Conservation (phyloP, 768 basidiomycete genomes). For the Auricularia sp. region DNA sequence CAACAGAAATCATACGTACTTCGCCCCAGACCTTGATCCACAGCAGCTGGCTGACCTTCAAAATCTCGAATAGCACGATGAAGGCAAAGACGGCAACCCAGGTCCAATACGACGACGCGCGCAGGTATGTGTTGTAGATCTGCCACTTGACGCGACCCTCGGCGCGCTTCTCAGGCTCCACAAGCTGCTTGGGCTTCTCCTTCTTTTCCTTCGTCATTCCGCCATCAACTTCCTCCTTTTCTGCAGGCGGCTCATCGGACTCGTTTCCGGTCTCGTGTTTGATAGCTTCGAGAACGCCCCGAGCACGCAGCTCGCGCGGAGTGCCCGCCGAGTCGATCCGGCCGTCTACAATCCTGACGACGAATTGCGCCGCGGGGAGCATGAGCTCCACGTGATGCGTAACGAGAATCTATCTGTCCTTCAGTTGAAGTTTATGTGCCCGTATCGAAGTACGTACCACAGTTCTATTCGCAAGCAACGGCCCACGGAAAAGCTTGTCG, state of each 20-base stretch:
- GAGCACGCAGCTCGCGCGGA: conserved; percentile 48
- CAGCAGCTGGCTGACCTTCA: background rate
- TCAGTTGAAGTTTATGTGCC: background rate
- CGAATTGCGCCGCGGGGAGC: conserved; percentile 59
- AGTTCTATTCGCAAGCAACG: conserved; percentile 55
- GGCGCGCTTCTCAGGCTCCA: conserved; percentile 20
- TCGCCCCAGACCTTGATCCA: conserved; percentile 28
- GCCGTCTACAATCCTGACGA: conserved; percentile 73
- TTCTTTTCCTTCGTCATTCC: conserved; percentile 9
- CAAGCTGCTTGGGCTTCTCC: background rate
- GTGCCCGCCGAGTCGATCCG: conserved; percentile 68
- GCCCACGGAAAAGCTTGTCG: conserved; percentile 55
- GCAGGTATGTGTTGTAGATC: conserved; percentile 27
- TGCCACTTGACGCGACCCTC: conserved; percentile 24
- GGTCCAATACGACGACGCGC: conserved; percentile 15
- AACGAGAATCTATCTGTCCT: conserved; percentile 29
- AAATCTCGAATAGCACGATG: background rate
- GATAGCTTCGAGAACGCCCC: conserved; percentile 54
- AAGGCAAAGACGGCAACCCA: conserved; percentile 8
- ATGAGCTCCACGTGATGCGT: conserved; percentile 82
- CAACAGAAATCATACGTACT: conserved; percentile 7
- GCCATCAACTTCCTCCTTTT: conserved; percentile 11
- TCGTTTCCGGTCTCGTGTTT: conserved; percentile 16
- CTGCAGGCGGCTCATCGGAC: conserved; percentile 9
- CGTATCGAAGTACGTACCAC: conserved; percentile 30